Conservation (phyloP, 1,284 basidiomycete species). For the Moesziomyces sp. region DNA sequence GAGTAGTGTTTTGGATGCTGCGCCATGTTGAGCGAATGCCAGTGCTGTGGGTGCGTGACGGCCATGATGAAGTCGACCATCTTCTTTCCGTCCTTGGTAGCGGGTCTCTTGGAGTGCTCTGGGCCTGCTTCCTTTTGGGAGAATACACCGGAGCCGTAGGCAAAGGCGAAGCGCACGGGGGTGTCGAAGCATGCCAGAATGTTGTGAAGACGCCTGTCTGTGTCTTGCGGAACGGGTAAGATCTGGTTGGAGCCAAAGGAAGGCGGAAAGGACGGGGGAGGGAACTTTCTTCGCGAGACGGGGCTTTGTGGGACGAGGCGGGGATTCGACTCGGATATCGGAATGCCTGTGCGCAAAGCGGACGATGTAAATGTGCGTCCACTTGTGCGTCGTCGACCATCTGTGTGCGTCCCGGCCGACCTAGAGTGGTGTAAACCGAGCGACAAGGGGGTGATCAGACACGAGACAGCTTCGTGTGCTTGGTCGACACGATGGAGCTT, state of each 20-base stretch:
- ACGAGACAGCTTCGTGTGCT: background rate
- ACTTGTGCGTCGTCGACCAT: background rate
- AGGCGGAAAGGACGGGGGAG: constrained; percentile 46
- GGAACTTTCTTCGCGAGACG: constrained; percentile 19
- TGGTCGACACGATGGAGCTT: background rate
- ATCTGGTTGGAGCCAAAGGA: constrained; percentile 60
- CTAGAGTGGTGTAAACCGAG: background rate
- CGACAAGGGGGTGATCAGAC: background rate
- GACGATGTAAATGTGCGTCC: background rate
- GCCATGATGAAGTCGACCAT: constrained; percentile 97
- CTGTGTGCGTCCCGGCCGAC: background rate
- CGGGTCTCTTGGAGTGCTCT: constrained; percentile 68
- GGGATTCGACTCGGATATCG: constrained; percentile 1
- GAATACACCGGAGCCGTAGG: constrained; percentile 93
- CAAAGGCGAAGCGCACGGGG: constrained; percentile 90
- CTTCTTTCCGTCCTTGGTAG: constrained; percentile 50
- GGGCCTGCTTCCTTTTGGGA: constrained; percentile 78
- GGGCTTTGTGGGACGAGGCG: constrained; percentile 24
- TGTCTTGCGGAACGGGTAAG: constrained; percentile 42
- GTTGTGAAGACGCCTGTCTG: constrained; percentile 27
- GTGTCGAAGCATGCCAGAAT: constrained; percentile 73
- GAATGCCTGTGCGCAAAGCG: constrained; percentile 5
- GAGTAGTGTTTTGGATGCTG: constrained; percentile 92
- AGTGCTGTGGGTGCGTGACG: constrained; percentile 88
- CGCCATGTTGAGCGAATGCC: constrained; percentile 92